Evolutionary conservation across 352 stramenopile genomes (phyloP).

Genomic region (Pythium chondricola): DNA sequence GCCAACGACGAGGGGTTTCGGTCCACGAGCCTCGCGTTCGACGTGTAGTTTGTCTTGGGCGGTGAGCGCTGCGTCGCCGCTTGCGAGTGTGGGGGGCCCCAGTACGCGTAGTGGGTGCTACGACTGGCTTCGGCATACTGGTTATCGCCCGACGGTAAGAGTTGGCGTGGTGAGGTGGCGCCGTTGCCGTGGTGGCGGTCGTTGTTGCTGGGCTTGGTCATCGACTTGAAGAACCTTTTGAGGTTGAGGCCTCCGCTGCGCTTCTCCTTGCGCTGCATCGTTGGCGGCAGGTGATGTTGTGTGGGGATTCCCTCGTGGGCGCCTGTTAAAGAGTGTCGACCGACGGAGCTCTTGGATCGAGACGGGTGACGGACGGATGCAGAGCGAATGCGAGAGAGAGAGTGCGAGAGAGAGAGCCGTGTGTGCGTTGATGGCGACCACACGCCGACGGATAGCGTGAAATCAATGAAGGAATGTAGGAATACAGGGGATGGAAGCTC

Average conservation of each 20-base stretch:
- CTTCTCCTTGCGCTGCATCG: slow-evolving; percentile 18
- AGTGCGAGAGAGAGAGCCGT: no score
- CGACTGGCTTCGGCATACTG: slow-evolving; percentile 19
- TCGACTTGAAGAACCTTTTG: slow-evolving; percentile 22
- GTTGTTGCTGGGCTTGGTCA: slow-evolving; percentile 13
- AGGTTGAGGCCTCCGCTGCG: slow-evolving; percentile 9
- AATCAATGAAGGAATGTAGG: no score
- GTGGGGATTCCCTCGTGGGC: no score
- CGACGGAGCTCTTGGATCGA: no score
- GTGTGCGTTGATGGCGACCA: no score
- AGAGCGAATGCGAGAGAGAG: no score
- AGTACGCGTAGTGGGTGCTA: background rate
- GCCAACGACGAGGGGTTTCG: background rate
- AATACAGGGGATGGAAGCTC: no score
- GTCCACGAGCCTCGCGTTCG: slow-evolving; percentile 1
- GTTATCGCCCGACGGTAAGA: slow-evolving; percentile 18
- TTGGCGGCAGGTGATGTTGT: background rate
- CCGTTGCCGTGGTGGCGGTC: background rate
- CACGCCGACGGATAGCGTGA: no score
- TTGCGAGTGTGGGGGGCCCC: slow-evolving; percentile 7
- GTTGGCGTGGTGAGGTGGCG: slow-evolving; percentile 7
- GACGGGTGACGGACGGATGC: no score
- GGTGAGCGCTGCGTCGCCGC: slow-evolving; percentile 17
- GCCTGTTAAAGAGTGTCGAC: no score
- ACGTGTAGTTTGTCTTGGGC: slow-evolving; percentile 12